Evolutionary conservation across 345 rosid species (phyloP).

Genomic region (Populus deltoides): DNA sequence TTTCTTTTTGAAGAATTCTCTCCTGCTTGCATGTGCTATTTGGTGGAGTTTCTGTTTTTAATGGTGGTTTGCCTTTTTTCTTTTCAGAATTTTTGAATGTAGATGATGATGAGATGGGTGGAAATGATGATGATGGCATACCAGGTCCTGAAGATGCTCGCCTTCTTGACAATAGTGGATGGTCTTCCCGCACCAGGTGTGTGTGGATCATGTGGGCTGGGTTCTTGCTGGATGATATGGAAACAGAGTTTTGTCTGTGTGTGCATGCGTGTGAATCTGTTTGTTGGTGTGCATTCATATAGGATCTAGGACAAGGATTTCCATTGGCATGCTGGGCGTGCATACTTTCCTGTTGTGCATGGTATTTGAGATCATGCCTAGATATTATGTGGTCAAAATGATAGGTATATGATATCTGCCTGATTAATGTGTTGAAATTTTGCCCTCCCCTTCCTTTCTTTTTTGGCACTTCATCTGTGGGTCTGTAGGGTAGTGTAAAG

Average conservation of each 20-base stretch:
- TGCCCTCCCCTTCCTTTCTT: neutral
- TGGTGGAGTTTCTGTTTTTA: neutral
- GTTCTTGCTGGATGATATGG: neutral
- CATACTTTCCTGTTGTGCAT: neutral
- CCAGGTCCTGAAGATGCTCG: constrained; percentile 51
- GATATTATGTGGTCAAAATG: neutral
- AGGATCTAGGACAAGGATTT: neutral
- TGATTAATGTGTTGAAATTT: neutral
- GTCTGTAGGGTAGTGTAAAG: neutral
- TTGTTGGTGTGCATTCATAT: neutral
- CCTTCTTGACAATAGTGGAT: constrained; percentile 84
- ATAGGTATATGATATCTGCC: neutral
- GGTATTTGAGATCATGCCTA: neutral
- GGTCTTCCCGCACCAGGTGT: constrained; percentile 99
- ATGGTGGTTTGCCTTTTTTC: constrained; percentile 2
- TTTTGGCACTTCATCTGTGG: neutral
- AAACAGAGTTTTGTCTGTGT: neutral
- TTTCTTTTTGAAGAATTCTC: neutral
- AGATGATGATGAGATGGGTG: constrained; percentile 79
- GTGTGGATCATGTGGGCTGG: neutral
- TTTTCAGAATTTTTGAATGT: constrained; percentile 75
- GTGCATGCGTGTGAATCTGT: neutral
- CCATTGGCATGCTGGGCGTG: neutral
- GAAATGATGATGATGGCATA: constrained; percentile 59
- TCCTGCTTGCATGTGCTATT: neutral